Conservation (phyloP, 805 yeast genomes). For the Suhomyces prunicola region DNA sequence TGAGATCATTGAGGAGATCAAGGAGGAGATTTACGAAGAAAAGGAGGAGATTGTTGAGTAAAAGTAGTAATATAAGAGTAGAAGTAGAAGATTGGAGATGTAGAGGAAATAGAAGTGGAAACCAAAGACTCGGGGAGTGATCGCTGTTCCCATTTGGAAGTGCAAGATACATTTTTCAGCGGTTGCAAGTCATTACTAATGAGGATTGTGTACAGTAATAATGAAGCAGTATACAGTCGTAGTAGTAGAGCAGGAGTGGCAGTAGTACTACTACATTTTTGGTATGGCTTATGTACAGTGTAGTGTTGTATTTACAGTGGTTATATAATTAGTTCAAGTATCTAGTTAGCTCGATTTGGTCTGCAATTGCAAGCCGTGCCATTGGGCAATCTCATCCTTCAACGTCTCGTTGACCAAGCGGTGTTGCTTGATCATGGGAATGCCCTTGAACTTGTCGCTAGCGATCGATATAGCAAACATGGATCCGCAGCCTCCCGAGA, state of each 20-base stretch:
- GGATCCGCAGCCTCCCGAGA: conserved; percentile 95
- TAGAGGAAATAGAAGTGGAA: background rate
- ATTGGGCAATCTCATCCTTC: conserved; percentile 78
- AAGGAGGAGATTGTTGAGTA: conserved; percentile 62
- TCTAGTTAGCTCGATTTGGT: conserved; percentile 43
- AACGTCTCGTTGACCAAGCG: conserved; percentile 78
- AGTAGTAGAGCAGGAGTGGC: no score
- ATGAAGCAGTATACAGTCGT: no score
- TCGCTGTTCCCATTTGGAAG: no score
- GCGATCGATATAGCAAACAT: conserved; percentile 89
- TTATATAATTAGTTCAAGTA: background rate
- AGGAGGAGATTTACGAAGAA: conserved; percentile 71
- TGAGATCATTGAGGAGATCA: conserved; percentile 66
- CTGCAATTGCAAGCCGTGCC: conserved; percentile 92
- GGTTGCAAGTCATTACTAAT: background rate
- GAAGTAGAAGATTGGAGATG: background rate
- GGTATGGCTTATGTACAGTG: no score
- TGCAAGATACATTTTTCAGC: background rate
- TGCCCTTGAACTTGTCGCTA: conserved; percentile 70
- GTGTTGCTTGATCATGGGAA: conserved; percentile 87
- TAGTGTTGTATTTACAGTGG: background rate
- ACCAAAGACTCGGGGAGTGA: no score
- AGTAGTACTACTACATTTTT: no score
- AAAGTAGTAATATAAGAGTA: background rate
- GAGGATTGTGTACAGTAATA: background rate